Conservation (phyloP, 2,329 filamentous ascomycete genomes). For the Colletotrichum theobromicola region DNA sequence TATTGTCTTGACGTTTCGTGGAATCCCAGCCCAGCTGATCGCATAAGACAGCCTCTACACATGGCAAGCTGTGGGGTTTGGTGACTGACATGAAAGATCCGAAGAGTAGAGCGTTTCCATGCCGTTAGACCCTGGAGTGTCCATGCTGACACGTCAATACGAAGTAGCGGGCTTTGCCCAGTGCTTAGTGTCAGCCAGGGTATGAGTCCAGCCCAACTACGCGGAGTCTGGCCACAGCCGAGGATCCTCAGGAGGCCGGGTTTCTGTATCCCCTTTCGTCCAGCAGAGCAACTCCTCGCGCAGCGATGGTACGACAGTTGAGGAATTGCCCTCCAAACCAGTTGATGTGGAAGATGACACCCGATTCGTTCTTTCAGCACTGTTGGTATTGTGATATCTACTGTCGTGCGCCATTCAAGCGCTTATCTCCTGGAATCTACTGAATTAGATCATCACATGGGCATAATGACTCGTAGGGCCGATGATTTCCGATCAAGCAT, state of each 20-base stretch:
- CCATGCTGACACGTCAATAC: background rate
- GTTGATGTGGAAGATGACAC: background rate
- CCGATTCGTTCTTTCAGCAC: too few relatives aligned
- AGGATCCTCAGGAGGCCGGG: background rate
- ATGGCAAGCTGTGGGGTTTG: background rate
- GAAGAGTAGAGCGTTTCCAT: background rate
- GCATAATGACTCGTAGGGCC: too few relatives aligned
- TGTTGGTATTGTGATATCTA: background rate
- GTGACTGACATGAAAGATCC: background rate
- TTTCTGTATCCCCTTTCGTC: background rate
- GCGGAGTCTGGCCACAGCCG: background rate
- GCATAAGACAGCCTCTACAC: background rate
- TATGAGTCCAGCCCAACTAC: background rate
- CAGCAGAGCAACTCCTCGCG: background rate
- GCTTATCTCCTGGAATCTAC: background rate
- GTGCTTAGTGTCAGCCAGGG: background rate
- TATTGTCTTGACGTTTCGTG: background rate
- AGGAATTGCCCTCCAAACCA: background rate
- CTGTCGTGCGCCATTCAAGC: background rate
- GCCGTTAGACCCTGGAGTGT: background rate
- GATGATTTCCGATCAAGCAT: too few relatives aligned
- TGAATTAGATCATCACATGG: accelerated
- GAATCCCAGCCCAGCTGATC: background rate
- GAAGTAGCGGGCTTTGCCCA: background rate
- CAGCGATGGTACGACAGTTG: background rate